Conservation (phyloP, 78 protist genomes). For the Polysphondylium violaceum region DNA sequence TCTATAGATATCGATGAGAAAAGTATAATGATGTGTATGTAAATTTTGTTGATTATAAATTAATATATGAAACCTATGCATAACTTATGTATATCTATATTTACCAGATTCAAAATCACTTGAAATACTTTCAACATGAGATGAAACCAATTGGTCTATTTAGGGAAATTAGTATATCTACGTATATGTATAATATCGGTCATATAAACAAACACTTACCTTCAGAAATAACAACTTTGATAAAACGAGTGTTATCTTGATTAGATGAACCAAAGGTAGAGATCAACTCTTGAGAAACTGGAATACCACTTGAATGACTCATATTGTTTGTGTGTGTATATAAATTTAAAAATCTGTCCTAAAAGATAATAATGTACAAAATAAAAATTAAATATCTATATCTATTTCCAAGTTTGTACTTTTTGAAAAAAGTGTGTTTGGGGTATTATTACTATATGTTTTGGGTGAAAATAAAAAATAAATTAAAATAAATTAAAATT, state of each 20-base stretch:
- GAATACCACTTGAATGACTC: constrained; percentile 84
- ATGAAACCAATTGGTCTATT: constrained; percentile 48
- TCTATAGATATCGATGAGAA: background rate
- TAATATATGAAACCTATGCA: background rate
- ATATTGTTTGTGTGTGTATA: too few species aligned
- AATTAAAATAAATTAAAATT: too few species aligned
- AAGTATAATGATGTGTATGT: background rate
- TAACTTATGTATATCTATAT: background rate
- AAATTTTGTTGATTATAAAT: background rate
- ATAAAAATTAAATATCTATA: too few species aligned
- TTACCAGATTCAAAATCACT: constrained; percentile 31
- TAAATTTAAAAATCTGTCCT: too few species aligned
- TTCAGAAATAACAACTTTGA: constrained; percentile 47
- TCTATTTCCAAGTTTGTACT: too few species aligned
- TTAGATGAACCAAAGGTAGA: constrained; percentile 32
- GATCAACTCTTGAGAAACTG: constrained; percentile 44
- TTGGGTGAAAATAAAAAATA: too few species aligned
- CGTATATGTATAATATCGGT: background rate
- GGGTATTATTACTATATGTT: too few species aligned
- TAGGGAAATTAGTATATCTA: background rate
- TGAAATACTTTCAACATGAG: background rate
- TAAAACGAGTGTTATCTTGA: constrained; percentile 24
- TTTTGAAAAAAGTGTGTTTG: too few species aligned
- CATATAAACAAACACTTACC: constrained; percentile 12
- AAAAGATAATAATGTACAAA: too few species aligned